These are phyloP conservation scores for Chrysanthemum makinoi DNA, from an alignment of 129 eudicot species.

Conservation along the genomic window DNA sequence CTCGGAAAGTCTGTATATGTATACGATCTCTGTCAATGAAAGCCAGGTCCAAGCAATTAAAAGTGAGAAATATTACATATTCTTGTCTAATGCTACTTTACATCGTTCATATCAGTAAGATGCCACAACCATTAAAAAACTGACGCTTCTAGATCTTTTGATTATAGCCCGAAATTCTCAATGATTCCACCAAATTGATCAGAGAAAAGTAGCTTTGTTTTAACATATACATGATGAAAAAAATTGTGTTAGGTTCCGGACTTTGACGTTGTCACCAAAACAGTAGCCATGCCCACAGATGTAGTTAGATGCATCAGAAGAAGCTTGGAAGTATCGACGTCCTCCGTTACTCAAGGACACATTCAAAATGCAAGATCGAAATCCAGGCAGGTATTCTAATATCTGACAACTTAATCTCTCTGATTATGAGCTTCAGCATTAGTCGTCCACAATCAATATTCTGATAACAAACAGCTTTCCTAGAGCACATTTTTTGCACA, in stretches of 20 bases:
- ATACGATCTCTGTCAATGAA: slow-evolving; percentile 66
- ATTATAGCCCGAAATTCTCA: background rate
- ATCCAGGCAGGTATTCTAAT: slow-evolving; percentile 45
- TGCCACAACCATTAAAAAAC: background rate
- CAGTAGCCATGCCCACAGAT: slow-evolving; percentile 63
- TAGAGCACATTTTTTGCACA: background rate
- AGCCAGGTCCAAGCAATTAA: slow-evolving; percentile 57
- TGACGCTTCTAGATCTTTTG: background rate
- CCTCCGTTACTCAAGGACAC: slow-evolving; percentile 32
- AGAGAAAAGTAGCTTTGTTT: background rate
- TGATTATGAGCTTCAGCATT: background rate
- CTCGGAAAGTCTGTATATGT: slow-evolving; percentile 72
- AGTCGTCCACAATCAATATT: background rate
- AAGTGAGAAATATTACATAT: too few species aligned
- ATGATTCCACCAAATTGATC: background rate
- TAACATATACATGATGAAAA: slow-evolving; percentile 7
- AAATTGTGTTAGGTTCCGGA: slow-evolving; percentile 57
- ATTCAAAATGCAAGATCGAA: slow-evolving; percentile 29
- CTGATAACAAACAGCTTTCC: background rate
- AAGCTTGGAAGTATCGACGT: slow-evolving; percentile 59
- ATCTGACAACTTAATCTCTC: slow-evolving; percentile 15
- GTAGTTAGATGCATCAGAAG: slow-evolving; percentile 51
- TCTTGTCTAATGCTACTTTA: too few species aligned
- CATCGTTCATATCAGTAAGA: background rate
- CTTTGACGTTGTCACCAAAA: slow-evolving; percentile 56